Base-by-base conservation (phyloP, 176 grass and related monocot genomes). In the Calamus simplicifolius region DNA sequence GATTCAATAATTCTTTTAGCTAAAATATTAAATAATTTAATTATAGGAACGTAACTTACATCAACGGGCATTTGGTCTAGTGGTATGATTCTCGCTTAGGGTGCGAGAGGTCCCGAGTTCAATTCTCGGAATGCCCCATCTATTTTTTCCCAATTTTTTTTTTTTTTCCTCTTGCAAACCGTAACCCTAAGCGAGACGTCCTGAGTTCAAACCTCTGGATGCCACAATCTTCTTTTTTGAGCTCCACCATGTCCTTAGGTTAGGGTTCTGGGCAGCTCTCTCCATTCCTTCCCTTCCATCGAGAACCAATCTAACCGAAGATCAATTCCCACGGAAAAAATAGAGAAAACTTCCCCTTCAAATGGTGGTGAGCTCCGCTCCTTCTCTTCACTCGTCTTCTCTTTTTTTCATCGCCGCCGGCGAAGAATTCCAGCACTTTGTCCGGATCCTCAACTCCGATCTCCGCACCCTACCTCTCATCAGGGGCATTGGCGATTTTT, bases 31-130 rank as follows among this genome's bases (percentile, higher is more conserved):
- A 23, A 23, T 23, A 23, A 23, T 23, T 23, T n/a, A n/a, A n/a
- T n/a, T n/a, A n/a, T n/a, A n/a, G n/a, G n/a, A n/a, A n/a, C n/a
- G n/a, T n/a, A n/a, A n/a, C n/a, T n/a, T n/a, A n/a, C n/a, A 29
- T 29, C 3, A 35, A 6, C 29, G 85, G 86, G 83, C 77, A 95
- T 81, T 95, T 95, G 86, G 83, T 90, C 77, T 96, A 91, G 83
- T 90, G 85, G 90, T 80, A 95, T 95, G 82, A 96, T 90, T 90
- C 83, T 96, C 83, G 75, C 91, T 90, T 96, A 87, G 83, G 91
- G 81, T 91, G 87, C 84, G 78, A 91, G 85, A 95, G 85, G 84
- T 88, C 84, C 84, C 78, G 87, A 97, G 35, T 43, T 43, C 35
- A 43, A 13, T 91, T 97, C 81, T 88, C 84, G 84, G 78, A 91